Percentiles rank a stretch among this genome's conserved stretches.
phyloP scores from a whole-genome alignment of 768 basidiomycete species.

The Agaricus bisporus region DNA sequence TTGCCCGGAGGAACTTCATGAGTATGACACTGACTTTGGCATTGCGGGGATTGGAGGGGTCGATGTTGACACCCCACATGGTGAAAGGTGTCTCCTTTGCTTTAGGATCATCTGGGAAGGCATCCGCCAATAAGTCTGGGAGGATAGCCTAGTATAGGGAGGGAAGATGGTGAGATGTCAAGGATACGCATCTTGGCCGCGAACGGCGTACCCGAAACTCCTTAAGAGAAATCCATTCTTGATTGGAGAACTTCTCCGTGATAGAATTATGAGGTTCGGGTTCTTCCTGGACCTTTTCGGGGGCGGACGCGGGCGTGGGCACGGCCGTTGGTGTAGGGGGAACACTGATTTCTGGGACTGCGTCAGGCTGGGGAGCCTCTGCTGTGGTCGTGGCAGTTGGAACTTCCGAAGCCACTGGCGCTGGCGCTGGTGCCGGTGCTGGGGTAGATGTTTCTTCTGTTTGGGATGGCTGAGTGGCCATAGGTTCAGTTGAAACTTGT shows the following conservation, averaged over 20 bases:
- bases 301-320: background rate
- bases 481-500: background rate
- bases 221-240: conserved; percentile 68
- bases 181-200: background rate
- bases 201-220: conserved; percentile 51
- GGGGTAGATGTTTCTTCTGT: background rate
- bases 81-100: conserved; percentile 44
- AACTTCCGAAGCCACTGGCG: conserved; percentile 11
- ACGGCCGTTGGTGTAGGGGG: conserved; percentile 3
- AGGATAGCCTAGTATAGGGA: conserved; percentile 29
- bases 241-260: conserved; percentile 60
- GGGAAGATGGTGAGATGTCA: conserved; percentile 1
- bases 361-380: conserved; percentile 13
- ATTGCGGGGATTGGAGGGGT: conserved; percentile 51
- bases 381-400: conserved; percentile 14
- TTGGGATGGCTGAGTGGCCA: background rate
- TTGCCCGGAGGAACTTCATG: conserved; percentile 78
- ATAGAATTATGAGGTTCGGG: conserved; percentile 64
- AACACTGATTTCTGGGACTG: conserved; percentile 12
- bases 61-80: conserved; percentile 69
- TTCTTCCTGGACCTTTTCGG: conserved; percentile 17
- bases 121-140: conserved; percentile 48
- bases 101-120: conserved; percentile 52
- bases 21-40: conserved; percentile 69
- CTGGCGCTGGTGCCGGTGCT: background rate